Conservation (phyloP, 2,329 filamentous ascomycete species). For the Sporothrix mexicana region DNA sequence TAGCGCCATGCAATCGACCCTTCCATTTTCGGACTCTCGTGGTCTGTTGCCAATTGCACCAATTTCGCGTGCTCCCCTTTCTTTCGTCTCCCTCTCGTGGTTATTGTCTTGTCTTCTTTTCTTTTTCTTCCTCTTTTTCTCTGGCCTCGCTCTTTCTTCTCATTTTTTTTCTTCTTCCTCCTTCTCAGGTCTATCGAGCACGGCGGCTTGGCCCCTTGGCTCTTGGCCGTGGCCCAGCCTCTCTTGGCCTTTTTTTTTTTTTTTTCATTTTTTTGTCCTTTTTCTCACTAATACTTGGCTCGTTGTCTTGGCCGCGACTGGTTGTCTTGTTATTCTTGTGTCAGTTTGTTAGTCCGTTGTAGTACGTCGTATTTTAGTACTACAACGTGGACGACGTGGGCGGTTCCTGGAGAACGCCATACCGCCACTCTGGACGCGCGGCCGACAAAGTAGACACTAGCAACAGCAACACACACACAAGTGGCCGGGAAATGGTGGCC, state of each 20-base stretch:
- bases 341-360: neutral
- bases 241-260: neutral
- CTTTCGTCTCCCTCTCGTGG: neutral
- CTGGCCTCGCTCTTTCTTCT: neutral
- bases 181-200: constrained; percentile 4
- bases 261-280: no score
- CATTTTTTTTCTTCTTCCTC: neutral
- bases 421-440: constrained; percentile 22
- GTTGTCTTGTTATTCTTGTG: constrained; percentile 6
- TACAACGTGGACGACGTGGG: neutral
- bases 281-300: constrained; percentile 2
- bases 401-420: neutral
- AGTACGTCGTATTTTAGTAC: neutral
- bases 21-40: neutral
- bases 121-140: neutral
- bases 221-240: constrained; percentile 17
- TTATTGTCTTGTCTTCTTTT: neutral
- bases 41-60: constrained; percentile 6
- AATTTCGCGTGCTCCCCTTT: neutral
- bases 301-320: constrained; percentile 25
- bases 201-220: constrained; percentile 23
- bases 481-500: neutral
- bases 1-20: neutral
- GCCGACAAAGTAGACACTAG: neutral
- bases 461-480: neutral